Evolutionary conservation across 2,329 filamentous ascomycete genomes (phyloP), one percentile per base, ranked within the genome.

Genomic region (Metarhizium guizhouense): DNA sequence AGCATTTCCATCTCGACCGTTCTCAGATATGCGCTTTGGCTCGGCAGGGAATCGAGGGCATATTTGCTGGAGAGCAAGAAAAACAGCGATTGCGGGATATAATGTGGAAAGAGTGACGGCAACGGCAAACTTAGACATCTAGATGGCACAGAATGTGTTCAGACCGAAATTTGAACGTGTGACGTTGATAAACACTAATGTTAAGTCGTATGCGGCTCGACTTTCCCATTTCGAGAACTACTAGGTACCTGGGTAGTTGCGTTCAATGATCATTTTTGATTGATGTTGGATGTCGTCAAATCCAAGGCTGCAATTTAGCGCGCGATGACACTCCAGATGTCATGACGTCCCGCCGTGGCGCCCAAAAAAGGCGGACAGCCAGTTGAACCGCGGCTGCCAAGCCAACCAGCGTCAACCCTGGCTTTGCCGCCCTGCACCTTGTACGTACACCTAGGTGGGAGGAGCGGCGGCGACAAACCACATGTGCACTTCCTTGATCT

Each of bases 41-140:
- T n/a, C 76, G 78, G 51, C 79, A 80, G 57, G 79, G 80, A 0
- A 78, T 88, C 4, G 76, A 83, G 18, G 76, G 79, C 2, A 88
- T 90, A 32, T 93, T 94, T 62, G 82, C 79, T 1, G 79, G 78
- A 0, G 74, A 84, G 3, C 70, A 75, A 14, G 85, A 90, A 63
- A 87, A 84, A 65, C 63, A 71, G 47, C 74, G 82, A 55, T 64
- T 89, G 54, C 71, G 74, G 45, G 62, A 67, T 2, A 64, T 80
- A 10, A 81, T 83, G 76, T 80, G 76, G 77, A 57, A 18, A 3
- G 40, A 47, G 51, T 58, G 38, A 55, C 64, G 4, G 49, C 11
- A 51, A 51, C 5, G 14, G 32, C 14, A 18, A 34, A 36, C 6
- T 29, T 30, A 30, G 25, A 30, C 45, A 3, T 20, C 4, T 13